Evolutionary conservation across 345 rosid genomes (phyloP).

Genomic region (Mercurialis annua): DNA sequence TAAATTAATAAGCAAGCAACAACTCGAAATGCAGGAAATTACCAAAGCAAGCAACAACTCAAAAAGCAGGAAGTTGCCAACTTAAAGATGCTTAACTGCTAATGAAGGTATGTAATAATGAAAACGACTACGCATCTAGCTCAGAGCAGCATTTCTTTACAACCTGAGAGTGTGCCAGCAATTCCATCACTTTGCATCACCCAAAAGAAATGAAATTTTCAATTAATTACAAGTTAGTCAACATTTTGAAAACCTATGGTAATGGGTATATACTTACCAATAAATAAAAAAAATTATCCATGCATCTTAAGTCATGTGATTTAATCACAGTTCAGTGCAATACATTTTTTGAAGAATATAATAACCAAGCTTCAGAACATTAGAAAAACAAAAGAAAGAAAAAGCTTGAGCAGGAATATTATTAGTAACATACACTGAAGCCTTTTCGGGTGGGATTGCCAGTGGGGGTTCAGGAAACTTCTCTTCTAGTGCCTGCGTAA

Average conservation of each 20-base stretch:
- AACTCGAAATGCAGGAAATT: background rate
- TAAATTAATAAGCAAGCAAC: background rate
- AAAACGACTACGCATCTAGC: background rate
- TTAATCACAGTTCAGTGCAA: background rate
- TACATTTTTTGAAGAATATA: background rate
- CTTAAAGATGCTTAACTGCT: background rate
- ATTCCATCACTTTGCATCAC: background rate
- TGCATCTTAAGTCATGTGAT: background rate
- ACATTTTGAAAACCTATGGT: background rate
- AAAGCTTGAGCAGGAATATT: background rate
- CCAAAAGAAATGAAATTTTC: background rate
- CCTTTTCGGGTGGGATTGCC: conserved; percentile 75
- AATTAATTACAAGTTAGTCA: background rate
- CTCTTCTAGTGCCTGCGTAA: conserved; percentile 73
- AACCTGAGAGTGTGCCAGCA: background rate
- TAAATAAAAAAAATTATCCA: background rate
- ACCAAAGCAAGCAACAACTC: background rate
- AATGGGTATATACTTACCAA: background rate
- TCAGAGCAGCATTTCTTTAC: background rate
- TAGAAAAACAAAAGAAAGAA: background rate
- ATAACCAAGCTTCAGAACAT: background rate
- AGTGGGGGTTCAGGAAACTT: conserved; percentile 84
- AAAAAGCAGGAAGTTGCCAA: background rate
- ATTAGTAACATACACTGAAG: conserved; percentile 78
- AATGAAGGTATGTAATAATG: background rate